These are phyloP conservation scores for Elsinoe perseae DNA, from an alignment of 2,329 filamentous ascomycete genomes.

Conservation along the genomic window DNA sequence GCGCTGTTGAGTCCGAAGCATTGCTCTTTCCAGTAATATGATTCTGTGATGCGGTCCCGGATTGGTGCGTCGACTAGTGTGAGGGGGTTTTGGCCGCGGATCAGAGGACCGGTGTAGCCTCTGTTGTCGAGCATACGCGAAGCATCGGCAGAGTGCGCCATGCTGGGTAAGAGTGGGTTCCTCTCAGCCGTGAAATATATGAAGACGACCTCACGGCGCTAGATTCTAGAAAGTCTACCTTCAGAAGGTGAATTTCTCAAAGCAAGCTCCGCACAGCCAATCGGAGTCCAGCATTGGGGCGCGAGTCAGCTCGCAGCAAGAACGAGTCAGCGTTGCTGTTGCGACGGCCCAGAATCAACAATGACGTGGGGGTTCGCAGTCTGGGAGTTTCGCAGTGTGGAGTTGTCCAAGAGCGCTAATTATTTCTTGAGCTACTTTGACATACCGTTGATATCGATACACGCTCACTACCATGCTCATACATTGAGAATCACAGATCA, in stretches of 20 bases:
- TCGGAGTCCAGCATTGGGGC: conserved; percentile 12
- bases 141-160: conserved; percentile 68
- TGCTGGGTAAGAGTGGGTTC: conserved; percentile 25
- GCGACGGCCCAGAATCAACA: conserved; percentile 17
- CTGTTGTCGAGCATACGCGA: conserved; percentile 76
- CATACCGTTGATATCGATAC: conserved; percentile 14
- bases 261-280: not conserved
- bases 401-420: too few relatives aligned
- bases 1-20: conserved; percentile 88
- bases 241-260: conserved; percentile 15
- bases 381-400: not conserved
- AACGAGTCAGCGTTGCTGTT: conserved; percentile 17
- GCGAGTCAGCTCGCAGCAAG: not conserved
- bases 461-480: not conserved
- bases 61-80: conserved; percentile 93
- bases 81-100: conserved; percentile 89
- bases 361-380: conserved; percentile 7
- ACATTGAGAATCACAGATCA: not conserved
- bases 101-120: conserved; percentile 65
- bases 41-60: conserved; percentile 88
- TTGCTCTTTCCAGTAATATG: conserved; percentile 98
- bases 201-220: not conserved
- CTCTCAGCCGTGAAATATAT: not conserved
- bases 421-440: not conserved
- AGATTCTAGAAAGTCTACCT: not conserved